Percentiles rank a stretch among this genome's conserved stretches.
Evolutionary conservation across 2,329 filamentous ascomycete genomes (phyloP).

Genomic region (Fusarium citri): DNA sequence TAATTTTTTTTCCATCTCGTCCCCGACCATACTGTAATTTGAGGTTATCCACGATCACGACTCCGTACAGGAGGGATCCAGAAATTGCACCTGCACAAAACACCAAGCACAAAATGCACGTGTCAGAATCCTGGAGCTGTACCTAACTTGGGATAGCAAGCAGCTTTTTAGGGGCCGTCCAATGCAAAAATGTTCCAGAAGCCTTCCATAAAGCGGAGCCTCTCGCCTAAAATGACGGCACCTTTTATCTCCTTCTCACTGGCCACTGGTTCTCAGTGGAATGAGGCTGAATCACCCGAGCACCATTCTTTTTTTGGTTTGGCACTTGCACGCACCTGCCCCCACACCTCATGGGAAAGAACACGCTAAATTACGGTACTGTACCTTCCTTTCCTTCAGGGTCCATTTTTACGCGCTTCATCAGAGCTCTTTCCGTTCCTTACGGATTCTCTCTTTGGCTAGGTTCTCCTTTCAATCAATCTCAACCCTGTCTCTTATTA

Average conservation of each 20-base stretch:
- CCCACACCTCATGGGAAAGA: not conserved
- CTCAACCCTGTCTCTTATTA: not conserved
- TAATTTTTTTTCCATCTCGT: slow-evolving; percentile 29
- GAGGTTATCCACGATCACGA: slow-evolving; percentile 28
- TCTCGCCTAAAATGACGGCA: slow-evolving; percentile 36
- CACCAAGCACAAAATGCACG: slow-evolving; percentile 42
- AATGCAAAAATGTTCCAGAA: slow-evolving; percentile 45
- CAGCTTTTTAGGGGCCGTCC: slow-evolving; percentile 3
- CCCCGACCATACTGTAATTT: slow-evolving; percentile 42
- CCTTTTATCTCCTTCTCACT: slow-evolving; percentile 5
- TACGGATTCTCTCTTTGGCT: not conserved
- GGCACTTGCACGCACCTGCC: slow-evolving; percentile 23
- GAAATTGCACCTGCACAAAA: slow-evolving; percentile 45
- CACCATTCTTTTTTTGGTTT: slow-evolving; percentile 34
- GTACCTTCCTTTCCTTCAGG: slow-evolving; percentile 13
- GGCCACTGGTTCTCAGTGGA: slow-evolving; percentile 13
- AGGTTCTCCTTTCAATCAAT: slow-evolving; percentile 3
- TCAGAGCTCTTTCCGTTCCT: not conserved
- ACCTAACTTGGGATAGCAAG: not conserved
- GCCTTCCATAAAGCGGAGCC: slow-evolving; percentile 39
- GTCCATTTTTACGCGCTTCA: slow-evolving; percentile 29
- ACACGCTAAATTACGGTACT: slow-evolving; percentile 23
- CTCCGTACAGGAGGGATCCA: not conserved
- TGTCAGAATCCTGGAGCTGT: slow-evolving; percentile 19
- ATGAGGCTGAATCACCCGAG: slow-evolving; percentile 43